These are phyloP conservation scores for Knufia petricola DNA, from an alignment of 2,329 filamentous ascomycete genomes.

Conservation along the genomic window DNA sequence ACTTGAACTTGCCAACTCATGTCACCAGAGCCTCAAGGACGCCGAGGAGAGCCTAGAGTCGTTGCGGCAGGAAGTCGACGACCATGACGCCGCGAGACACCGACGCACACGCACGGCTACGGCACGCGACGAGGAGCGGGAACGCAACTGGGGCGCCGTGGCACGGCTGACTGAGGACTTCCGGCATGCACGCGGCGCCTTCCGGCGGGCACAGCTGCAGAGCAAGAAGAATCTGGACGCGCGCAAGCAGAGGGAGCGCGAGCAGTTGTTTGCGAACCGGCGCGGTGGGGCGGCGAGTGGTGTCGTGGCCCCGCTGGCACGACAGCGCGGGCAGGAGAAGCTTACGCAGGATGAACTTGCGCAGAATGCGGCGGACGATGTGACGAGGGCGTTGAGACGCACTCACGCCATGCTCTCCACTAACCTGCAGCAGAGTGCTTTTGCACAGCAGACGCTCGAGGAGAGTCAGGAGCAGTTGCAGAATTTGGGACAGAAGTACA, in stretches of 20 bases:
- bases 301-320: conserved; percentile 13
- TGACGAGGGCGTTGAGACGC: conserved; percentile 71
- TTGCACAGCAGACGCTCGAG: conserved; percentile 74
- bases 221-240: conserved; percentile 66
- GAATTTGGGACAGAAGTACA: conserved; percentile 72
- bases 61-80: conserved; percentile 66
- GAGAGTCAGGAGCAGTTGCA: conserved; percentile 61
- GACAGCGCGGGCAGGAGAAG: conserved; percentile 34
- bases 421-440: conserved; percentile 77
- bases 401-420: conserved; percentile 79
- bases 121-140: conserved; percentile 44
- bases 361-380: conserved; percentile 66
- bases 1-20: conserved; percentile 68
- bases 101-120: background rate
- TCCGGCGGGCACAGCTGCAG: conserved; percentile 70
- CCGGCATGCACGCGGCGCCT: conserved; percentile 55
- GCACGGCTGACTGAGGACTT: conserved; percentile 61
- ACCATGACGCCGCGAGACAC: conserved; percentile 26
- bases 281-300: conserved; percentile 24
- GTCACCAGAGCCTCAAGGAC: conserved; percentile 65
- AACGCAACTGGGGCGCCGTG: conserved; percentile 56
- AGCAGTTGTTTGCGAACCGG: conserved; percentile 57
- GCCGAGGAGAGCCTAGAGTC: conserved; percentile 78
- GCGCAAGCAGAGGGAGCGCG: conserved; percentile 66
- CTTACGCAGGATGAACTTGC: conserved; percentile 63